phyloP scores from a whole-genome alignment of 2,329 filamentous ascomycete genomes.

The Cercospora sp. region DNA sequence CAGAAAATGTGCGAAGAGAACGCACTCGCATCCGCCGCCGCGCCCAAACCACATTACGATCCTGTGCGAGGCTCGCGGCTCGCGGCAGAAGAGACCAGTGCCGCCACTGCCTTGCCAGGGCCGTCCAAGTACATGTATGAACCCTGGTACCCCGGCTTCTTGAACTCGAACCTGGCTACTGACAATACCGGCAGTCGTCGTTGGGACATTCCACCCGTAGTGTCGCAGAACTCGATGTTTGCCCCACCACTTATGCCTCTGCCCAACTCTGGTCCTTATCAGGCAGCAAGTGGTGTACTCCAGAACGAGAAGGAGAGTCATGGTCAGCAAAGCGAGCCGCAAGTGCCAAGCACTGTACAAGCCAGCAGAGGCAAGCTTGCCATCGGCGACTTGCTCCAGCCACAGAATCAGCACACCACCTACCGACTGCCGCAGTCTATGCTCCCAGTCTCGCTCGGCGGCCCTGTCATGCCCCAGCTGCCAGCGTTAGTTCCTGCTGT shows the following conservation, averaged over 20 bases:
- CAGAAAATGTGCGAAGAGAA: background rate
- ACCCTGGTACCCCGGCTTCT: constrained; percentile 12
- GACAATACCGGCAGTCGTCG: constrained; percentile 27
- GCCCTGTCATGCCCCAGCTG: background rate
- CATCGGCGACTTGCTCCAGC: constrained; percentile 4
- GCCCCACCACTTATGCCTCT: background rate
- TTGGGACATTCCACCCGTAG: constrained; percentile 26
- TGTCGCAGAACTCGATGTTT: background rate
- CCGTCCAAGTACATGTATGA: constrained; percentile 25
- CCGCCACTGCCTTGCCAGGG: background rate
- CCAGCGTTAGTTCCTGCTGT: background rate
- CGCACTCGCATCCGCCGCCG: background rate
- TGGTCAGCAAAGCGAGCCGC: background rate
- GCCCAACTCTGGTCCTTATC: background rate
- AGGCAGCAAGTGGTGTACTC: background rate
- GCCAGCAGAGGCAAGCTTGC: constrained; percentile 8
- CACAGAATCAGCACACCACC: background rate
- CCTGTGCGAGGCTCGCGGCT: constrained; percentile 30
- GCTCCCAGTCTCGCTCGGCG: background rate
- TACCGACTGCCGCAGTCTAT: background rate
- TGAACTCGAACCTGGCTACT: constrained; percentile 22
- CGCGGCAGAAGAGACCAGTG: constrained; percentile 6
- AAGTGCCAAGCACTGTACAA: background rate
- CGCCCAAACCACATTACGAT: constrained; percentile 30
- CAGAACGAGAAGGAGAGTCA: background rate